Evolutionary conservation across 441 rosid species (phyloP), one percentile per base, ranked within the genome.

Genomic region (Oxalis stricta): DNA sequence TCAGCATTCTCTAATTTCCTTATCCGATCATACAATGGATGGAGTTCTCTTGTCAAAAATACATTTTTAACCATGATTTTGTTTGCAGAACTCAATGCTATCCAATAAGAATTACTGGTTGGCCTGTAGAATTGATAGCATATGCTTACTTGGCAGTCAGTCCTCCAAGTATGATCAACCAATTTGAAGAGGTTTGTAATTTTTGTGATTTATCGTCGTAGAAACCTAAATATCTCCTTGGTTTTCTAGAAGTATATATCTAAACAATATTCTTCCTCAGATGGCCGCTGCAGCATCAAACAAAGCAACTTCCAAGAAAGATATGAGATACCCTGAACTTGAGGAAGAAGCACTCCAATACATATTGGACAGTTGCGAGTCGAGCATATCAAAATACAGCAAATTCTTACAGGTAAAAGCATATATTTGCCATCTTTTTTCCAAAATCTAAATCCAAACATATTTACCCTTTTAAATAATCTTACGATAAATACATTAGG

Each of bases 81-180:
- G 38, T 30, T 39, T 23, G 60, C 79, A 85, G 94, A 60, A 68
- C 89, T 41, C 78, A 85, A 41, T 78, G 96, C 60, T 91, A 69
- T 44, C 98, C 98, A 2, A 23, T 85, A 21, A 72, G 72, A 69
- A 59, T 91, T 54, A 91, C 87, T 9, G 98, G 98, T 38, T 91
- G 96, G 96, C 96, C 96, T 4, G 33, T 73, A 60, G 98, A 91
- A 71, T 69, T 91, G 29, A 73, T 80, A 79, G 89, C 98, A 34
- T 85, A 71, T 53, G 89, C 96, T 45, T 80, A 76, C 60, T 68
- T 91, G 52, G 85, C 64, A 2, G 93, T 78, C 56, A 83, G 98
- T 68, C 93, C 94, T 31, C 83, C 93, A 45, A 69, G 77, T 57
- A 80, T 83, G 98, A 70, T 63, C 53, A 55, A 41, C 34, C 77